These are phyloP conservation scores for Kokia cookei DNA, from an alignment of 441 rosid genomes.

Conservation along the genomic window DNA sequence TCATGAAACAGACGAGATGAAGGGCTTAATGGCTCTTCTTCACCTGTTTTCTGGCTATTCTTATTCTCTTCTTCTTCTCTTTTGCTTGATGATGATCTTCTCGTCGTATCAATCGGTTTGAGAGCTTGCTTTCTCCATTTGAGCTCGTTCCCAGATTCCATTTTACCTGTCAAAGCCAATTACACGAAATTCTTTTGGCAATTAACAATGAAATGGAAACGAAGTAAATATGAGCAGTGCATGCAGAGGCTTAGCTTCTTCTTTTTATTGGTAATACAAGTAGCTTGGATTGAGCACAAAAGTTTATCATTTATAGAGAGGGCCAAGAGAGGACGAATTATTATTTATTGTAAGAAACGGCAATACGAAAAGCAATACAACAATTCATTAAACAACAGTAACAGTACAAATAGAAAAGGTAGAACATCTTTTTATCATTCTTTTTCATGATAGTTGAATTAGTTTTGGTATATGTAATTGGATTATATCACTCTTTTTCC, in stretches of 20 bases:
- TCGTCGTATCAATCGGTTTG: not conserved
- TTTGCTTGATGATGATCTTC: not conserved
- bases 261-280: too few species aligned
- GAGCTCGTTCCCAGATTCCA: not conserved
- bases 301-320: not conserved
- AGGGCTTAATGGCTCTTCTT: constrained; percentile 52
- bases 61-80: constrained; percentile 3
- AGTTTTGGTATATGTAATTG: too few species aligned
- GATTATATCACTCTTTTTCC: too few species aligned
- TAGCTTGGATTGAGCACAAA: too few species aligned
- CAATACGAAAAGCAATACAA: too few species aligned
- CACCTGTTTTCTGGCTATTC: not conserved
- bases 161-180: not conserved
- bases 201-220: not conserved
- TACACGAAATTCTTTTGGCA: not conserved
- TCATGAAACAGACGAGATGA: constrained; percentile 60
- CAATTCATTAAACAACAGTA: too few species aligned
- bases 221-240: not conserved
- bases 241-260: not conserved
- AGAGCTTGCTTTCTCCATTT: not conserved
- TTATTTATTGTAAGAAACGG: too few species aligned
- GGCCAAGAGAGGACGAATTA: too few species aligned
- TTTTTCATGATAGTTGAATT: too few species aligned
- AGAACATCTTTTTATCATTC: too few species aligned
- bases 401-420: too few species aligned